Conservation (phyloP, 2,329 filamentous ascomycete species). For the Talaromyces sp. region DNA sequence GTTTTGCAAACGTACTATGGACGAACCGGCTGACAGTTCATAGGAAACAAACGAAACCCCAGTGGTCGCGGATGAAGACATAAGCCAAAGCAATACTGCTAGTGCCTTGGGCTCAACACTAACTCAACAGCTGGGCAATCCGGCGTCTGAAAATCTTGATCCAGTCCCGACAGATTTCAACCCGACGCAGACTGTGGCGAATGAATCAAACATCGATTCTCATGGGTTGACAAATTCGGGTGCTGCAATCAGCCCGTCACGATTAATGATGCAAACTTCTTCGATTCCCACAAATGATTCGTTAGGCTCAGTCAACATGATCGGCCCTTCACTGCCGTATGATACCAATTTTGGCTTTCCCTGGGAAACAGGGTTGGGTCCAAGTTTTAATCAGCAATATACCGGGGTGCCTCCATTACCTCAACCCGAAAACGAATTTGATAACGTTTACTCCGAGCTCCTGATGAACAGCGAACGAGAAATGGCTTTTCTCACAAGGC, state of each 20-base stretch:
- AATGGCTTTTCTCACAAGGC: constrained; percentile 30
- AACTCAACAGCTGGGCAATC: neutral
- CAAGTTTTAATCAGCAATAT: neutral
- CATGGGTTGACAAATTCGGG: neutral
- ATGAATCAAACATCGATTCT: neutral
- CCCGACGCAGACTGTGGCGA: neutral
- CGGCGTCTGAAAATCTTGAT: neutral
- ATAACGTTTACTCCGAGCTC: constrained; percentile 30
- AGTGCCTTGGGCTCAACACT: neutral
- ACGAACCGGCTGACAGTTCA: neutral
- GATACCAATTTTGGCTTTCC: neutral
- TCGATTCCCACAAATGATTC: neutral
- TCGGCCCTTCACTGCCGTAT: neutral
- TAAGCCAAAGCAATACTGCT: neutral
- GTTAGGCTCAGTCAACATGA: neutral
- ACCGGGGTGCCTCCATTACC: constrained; percentile 5
- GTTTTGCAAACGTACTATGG: neutral
- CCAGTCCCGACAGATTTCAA: neutral
- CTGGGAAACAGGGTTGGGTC: neutral
- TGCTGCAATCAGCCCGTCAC: neutral
- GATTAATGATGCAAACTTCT: neutral
- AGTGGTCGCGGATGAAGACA: neutral
- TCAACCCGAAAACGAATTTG: constrained; percentile 24
- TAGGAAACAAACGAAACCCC: neutral
- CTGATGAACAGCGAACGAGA: constrained; percentile 34